A percentile compares a stretch with the other conserved stretches of the same genome.
phyloP scores from a whole-genome alignment of 108 stramenopile genomes.

The Schizochytrium sp. region DNA sequence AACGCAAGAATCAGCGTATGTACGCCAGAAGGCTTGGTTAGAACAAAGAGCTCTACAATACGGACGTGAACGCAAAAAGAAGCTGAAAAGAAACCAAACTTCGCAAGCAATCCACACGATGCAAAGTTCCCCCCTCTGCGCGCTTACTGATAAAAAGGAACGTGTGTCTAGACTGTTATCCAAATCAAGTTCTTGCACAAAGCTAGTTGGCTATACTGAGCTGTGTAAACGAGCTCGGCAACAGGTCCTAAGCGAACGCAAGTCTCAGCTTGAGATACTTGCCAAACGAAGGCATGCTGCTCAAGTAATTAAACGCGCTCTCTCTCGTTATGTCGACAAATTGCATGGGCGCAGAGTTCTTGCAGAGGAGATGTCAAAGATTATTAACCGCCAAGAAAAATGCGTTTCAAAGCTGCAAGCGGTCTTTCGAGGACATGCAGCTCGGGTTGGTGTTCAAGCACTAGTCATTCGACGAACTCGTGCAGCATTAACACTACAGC shows the following conservation, averaged over 20 bases:
- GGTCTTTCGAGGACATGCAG: slow-evolving; percentile 1
- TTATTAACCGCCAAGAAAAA: background rate
- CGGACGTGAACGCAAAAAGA: background rate
- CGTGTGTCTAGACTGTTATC: background rate
- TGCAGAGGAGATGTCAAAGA: background rate
- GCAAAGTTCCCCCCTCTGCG: background rate
- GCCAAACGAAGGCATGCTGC: background rate
- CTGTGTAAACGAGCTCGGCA: slow-evolving; percentile 10
- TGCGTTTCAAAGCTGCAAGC: slow-evolving; percentile 14
- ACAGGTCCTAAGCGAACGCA: background rate
- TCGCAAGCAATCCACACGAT: slow-evolving; percentile 15
- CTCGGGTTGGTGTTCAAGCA: slow-evolving; percentile 16
- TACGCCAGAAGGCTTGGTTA: background rate
- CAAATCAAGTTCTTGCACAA: slow-evolving; percentile 21
- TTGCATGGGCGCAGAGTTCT: background rate
- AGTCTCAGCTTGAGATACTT: background rate
- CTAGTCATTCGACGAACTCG: background rate
- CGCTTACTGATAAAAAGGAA: background rate
- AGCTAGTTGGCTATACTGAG: background rate
- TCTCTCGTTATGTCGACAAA: background rate
- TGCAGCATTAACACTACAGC: background rate
- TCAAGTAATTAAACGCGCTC: background rate
- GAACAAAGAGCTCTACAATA: background rate
- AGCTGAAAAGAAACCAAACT: background rate
- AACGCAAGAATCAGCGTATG: background rate